Percentiles rank a stretch among this genome's conserved stretches.
These are phyloP conservation scores for Salix arbutifolia DNA, from an alignment of 345 rosid genomes.

Conservation along the genomic window DNA sequence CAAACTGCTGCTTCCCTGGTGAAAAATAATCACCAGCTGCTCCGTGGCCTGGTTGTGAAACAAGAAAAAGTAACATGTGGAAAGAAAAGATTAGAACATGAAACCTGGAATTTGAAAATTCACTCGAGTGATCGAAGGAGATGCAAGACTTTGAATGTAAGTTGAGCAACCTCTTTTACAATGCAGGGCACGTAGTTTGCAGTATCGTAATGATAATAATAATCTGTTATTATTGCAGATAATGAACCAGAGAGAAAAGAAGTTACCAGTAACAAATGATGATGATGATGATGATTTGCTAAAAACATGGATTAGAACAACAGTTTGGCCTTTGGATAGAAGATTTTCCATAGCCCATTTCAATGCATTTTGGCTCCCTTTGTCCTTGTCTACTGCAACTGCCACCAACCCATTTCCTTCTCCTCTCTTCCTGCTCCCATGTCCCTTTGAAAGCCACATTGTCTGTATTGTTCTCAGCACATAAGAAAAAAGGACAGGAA, in stretches of 20 bases:
- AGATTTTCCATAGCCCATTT: constrained; percentile 77
- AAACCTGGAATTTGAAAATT: too few relatives aligned
- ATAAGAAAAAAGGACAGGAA: background rate
- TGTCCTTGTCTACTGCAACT: constrained; percentile 81
- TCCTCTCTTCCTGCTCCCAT: constrained; percentile 32
- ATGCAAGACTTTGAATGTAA: background rate
- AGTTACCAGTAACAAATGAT: constrained; percentile 25
- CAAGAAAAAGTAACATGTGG: background rate
- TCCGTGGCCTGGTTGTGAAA: constrained; percentile 20
- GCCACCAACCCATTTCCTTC: constrained; percentile 56
- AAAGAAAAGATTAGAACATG: too few relatives aligned
- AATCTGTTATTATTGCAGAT: background rate
- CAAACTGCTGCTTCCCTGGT: constrained; percentile 32
- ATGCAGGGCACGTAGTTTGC: background rate
- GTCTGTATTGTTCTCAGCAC: background rate
- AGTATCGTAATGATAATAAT: background rate
- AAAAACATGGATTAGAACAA: constrained; percentile 66
- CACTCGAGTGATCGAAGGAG: background rate
- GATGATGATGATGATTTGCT: constrained; percentile 9
- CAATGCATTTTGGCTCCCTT: constrained; percentile 76
- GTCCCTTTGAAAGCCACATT: constrained; percentile 34
- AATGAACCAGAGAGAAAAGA: background rate
- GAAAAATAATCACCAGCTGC: constrained; percentile 9
- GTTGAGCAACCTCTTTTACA: background rate
- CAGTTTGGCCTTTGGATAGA: constrained; percentile 55